Evolutionary conservation across 164 flowering plant species (phyloP), one percentile per base, ranked within the genome.

Genomic region (Vitis amurensis): DNA sequence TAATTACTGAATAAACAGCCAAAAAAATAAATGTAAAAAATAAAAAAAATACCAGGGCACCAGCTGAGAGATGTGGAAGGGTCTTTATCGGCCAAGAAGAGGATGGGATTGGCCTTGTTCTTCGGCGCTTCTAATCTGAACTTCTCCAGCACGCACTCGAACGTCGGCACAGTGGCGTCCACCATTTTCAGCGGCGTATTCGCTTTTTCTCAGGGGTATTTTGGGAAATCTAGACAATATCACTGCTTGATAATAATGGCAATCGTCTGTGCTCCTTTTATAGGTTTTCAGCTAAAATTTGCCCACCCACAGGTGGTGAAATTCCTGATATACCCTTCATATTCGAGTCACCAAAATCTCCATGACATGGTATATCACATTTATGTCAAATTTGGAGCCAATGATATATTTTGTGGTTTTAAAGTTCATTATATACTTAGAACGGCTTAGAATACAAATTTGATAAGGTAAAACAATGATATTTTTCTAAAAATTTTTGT

Each of bases 61-160:
- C 99, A 94, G 80, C 97, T 92, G 84, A 80, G 96, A 70, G 73
- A 62, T 68, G 99, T 92, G 19, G 89, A 79, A 17, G 97, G 99
- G 53, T 91, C 94, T 17, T 82, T 85, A 60, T 94, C 97, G 8
- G 99, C 99, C 76, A 92, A 78, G 85, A 94, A 94, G 75, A 94
- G 93, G 75, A 94, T 89, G 76, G 92, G 69, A 71, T 89, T 91
- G 62, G 82, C 82, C 60, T 81, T 88, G 79, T 84, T 58, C 1
- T 86, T 77, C 2, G 89, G 71, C 4, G 88, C 82, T 55, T 89
- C 97, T 3, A 88, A 75, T 67, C 48, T 79, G 75, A 94, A 91
- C 59, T 79, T 83, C 63, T 81, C 82, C 60, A 89, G 90, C 1
- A 82, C 88, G 3, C 70, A 75, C 50, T 84, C 86, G 70, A 94